Evolutionary conservation across 306 rosid genomes (phyloP), one percentile per base, ranked within the genome.

Genomic region (Canavalia gladiata): DNA sequence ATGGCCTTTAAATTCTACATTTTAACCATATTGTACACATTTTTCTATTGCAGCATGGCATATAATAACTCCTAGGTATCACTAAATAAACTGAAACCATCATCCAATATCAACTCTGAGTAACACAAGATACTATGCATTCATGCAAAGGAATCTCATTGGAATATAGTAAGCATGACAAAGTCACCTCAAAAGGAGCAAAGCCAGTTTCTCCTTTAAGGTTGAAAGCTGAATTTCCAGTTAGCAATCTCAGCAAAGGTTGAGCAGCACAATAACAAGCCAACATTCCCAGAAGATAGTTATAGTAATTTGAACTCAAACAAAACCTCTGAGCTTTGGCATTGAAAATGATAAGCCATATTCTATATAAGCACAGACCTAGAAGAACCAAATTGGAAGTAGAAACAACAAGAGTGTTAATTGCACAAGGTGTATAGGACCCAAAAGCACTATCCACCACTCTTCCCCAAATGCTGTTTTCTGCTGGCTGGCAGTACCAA

Each of bases 351-450:
- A 82, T 84, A 68, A 92, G 86, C 91, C 98, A 88, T 46, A 87
- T 55, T 59, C 98, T 85, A 72, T 87, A 94, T 1, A 89, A 75
- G 87, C 94, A 90, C 37, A 94, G 58, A 1, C 90, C 79, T 12
- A 85, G 34, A 31, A 94, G 97, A 83, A 89, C 91, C 87, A 92
- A 87, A 86, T 92, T 91, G 65, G 97, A 90, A 67, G 72, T 56
- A 66, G 89, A 87, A 75, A 87, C 67, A 63, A 92, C 97, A 79
- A 94, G 72, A 69, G 97, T 82, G 73, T 89, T 88, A 67, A 94
- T 81, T 59, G 89, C 94, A 87, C 98, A 94, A 77, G 98, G 97
- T 56, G 97, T 90, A 79, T 92, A 94, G 42, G 95, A 83, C 57
- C 97, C 92, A 82, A 92, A 92, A 82, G 90, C 91, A 85, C 90